Conservation (phyloP, 2,329 filamentous ascomycete genomes). For the Raffaelea albimanens region DNA sequence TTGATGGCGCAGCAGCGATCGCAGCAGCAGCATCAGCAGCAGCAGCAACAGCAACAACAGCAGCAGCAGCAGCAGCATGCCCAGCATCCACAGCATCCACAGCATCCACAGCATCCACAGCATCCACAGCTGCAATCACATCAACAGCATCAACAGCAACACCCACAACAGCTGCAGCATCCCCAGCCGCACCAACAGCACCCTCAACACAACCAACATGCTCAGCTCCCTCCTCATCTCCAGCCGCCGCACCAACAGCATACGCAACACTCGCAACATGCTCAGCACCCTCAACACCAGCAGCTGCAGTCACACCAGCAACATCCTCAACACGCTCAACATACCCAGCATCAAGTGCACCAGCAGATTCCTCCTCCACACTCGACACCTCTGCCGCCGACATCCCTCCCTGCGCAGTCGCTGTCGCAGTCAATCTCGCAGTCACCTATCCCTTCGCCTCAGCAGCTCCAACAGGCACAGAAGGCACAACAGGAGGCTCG, state of each 20-base stretch:
- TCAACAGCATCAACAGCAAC: slow-evolving; percentile 7
- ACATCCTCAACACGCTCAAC: slow-evolving; percentile 7
- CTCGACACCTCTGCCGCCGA: slow-evolving; percentile 21
- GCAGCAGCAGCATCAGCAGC: slow-evolving; percentile 11
- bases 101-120: slow-evolving; percentile 8
- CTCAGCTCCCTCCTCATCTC: slow-evolving; percentile 11
- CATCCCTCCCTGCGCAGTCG: slow-evolving; percentile 34
- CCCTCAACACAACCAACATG: slow-evolving; percentile 4
- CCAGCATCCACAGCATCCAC: slow-evolving; percentile 6
- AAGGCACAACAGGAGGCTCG: slow-evolving; percentile 3
- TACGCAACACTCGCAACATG: slow-evolving; percentile 12
- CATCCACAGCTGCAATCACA: no score
- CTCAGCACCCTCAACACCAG: slow-evolving; percentile 13
- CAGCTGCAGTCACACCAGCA: slow-evolving; percentile 9
- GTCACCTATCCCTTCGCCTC: slow-evolving; percentile 31
- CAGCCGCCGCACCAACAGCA: slow-evolving; percentile 15
- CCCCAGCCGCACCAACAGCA: slow-evolving; percentile 6
- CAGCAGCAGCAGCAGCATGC: slow-evolving; percentile 13
- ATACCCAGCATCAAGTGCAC: slow-evolving; percentile 2
- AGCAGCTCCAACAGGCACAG: slow-evolving; percentile 29
- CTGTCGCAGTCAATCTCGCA: slow-evolving; percentile 35
- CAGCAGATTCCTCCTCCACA: slow-evolving; percentile 16
- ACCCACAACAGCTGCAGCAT: slow-evolving; percentile 4
- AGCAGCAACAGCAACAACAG: slow-evolving; percentile 16
- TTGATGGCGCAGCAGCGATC: slow-evolving; percentile 19